A percentile compares a stretch with the other conserved stretches of the same genome.
These are phyloP conservation scores for Ramaria sp. DNA, from an alignment of 768 basidiomycete genomes.

Conservation along the genomic window DNA sequence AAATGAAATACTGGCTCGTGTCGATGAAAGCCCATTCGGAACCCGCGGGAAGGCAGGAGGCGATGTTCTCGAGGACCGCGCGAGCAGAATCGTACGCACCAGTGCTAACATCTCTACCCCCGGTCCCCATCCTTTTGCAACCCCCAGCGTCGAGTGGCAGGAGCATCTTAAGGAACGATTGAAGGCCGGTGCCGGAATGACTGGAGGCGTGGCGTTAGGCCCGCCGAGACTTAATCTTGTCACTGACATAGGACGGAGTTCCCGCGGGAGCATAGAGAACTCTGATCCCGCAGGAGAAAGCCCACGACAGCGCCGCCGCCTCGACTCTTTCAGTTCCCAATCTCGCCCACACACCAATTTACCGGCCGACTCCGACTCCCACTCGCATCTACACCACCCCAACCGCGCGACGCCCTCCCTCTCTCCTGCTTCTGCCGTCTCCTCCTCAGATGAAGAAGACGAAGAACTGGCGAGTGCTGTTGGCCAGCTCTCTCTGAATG, in stretches of 20 bases:
- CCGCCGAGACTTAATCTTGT: background rate
- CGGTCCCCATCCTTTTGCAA: constrained; percentile 18
- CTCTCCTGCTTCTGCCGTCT: background rate
- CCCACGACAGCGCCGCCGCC: constrained; percentile 1
- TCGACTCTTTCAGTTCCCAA: background rate
- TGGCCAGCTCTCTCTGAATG: constrained; percentile 80
- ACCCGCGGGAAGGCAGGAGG: constrained; percentile 17
- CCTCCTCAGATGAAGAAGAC: constrained; percentile 19
- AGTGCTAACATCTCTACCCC: background rate
- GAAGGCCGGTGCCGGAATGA: constrained; percentile 14
- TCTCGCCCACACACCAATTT: background rate
- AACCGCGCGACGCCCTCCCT: background rate
- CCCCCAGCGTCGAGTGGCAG: constrained; percentile 81
- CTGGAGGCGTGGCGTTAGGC: background rate
- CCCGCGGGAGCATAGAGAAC: background rate
- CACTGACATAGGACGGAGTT: background rate
- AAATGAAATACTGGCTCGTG: constrained; percentile 67
- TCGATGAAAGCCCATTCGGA: constrained; percentile 75
- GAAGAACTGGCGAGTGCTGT: constrained; percentile 51
- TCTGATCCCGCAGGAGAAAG: background rate
- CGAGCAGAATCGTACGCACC: constrained; percentile 4
- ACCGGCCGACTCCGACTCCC: background rate
- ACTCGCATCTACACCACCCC: background rate
- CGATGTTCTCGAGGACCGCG: constrained; percentile 2
- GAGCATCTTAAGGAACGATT: constrained; percentile 40